Percentiles rank a stretch among this genome's conserved stretches.
These are phyloP conservation scores for Colletotrichum orbiculare DNA, from an alignment of 2,329 filamentous ascomycete species.

Conservation along the genomic window DNA sequence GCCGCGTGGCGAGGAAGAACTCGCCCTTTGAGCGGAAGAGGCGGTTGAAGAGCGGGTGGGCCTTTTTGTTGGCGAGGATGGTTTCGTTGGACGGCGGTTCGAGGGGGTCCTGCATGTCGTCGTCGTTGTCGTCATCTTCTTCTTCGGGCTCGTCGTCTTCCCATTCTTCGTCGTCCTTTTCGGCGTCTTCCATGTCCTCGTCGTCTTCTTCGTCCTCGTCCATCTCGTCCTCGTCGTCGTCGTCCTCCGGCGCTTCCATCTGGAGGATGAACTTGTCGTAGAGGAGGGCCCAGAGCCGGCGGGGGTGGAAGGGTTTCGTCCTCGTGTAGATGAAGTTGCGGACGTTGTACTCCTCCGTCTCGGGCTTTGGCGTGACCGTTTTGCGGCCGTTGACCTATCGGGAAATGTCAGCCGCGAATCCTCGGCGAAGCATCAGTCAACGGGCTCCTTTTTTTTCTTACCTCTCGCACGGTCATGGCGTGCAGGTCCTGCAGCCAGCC, in stretches of 20 bases:
- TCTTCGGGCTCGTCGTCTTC: slow-evolving; percentile 46
- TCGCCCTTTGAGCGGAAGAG: slow-evolving; percentile 74
- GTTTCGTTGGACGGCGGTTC: slow-evolving; percentile 51
- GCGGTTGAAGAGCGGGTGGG: slow-evolving; percentile 61
- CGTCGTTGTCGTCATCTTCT: slow-evolving; percentile 41
- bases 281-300: slow-evolving; percentile 56
- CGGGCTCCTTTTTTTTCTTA: slow-evolving; percentile 41
- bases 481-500: slow-evolving; percentile 79
- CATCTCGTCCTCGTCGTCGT: slow-evolving; percentile 22
- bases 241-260: slow-evolving; percentile 53
- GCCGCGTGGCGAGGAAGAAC: slow-evolving; percentile 69
- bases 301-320: slow-evolving; percentile 64
- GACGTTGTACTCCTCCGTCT: slow-evolving; percentile 79
- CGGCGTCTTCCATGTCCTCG: slow-evolving; percentile 43
- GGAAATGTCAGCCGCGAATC: neutral
- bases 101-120: slow-evolving; percentile 42
- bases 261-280: slow-evolving; percentile 64
- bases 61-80: slow-evolving; percentile 67
- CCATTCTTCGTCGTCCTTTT: slow-evolving; percentile 35
- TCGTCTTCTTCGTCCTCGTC: slow-evolving; percentile 44
- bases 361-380: slow-evolving; percentile 72
- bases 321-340: slow-evolving; percentile 77
- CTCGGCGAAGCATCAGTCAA: neutral
- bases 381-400: slow-evolving; percentile 58
- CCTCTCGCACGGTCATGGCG: slow-evolving; percentile 72